These are phyloP conservation scores for Colletotrichum nymphaeae DNA, from an alignment of 2,329 filamentous ascomycete genomes.

Conservation along the genomic window DNA sequence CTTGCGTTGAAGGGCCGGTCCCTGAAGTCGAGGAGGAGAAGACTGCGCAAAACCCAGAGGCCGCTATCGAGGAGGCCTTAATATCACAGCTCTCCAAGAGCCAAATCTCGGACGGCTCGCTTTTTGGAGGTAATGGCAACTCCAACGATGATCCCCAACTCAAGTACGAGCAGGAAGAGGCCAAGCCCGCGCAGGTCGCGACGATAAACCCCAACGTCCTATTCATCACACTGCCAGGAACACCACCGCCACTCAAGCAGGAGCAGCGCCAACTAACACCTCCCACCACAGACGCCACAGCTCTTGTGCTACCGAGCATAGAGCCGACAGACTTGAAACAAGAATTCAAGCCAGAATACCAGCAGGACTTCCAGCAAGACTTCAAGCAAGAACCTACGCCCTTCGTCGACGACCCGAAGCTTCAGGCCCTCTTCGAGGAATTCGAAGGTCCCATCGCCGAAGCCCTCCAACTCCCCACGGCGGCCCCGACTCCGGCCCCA, in stretches of 20 bases:
- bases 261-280: not conserved
- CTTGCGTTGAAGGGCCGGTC: slow-evolving; percentile 11
- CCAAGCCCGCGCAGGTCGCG: not conserved
- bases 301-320: not conserved
- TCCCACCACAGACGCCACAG: not conserved
- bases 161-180: not conserved
- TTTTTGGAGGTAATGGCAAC: not conserved
- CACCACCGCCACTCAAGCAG: not conserved
- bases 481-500: not conserved
- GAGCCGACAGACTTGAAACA: not conserved
- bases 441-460: not conserved
- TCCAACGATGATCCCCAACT: not conserved
- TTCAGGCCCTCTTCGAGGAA: not conserved
- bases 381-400: not conserved
- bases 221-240: not conserved
- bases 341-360: not conserved
- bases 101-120: not conserved
- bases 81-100: not conserved
- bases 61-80: not conserved
- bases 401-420: not conserved
- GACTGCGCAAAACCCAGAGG: not conserved
- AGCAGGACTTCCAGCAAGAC: not conserved
- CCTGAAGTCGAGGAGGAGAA: not conserved
- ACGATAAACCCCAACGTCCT: not conserved
- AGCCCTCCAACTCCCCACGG: not conserved